Evolutionary conservation across 2,329 filamentous ascomycete species (phyloP), one percentile per base, ranked within the genome.

Genomic region (Neopestalotiopsis sp.): DNA sequence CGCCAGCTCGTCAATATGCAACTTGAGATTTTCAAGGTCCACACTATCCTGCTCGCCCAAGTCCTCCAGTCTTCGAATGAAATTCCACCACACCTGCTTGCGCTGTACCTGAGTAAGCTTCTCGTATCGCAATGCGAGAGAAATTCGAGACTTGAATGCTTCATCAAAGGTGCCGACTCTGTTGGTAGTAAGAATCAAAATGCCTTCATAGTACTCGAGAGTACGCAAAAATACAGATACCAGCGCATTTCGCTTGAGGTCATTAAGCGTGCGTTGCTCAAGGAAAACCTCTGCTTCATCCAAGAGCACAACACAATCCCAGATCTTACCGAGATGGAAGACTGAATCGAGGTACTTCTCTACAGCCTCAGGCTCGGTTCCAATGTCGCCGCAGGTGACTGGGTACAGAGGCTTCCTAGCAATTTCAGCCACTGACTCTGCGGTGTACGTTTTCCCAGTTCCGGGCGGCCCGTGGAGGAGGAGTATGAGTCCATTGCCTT

Each of bases 121-220:
- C 2, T 69, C 59, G 38, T 76, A 76, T 24, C 70, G 71, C 0
- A 76, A 42, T 14, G 73, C 65, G 3, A 76, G 53, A 5, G 72
- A 72, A 2, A 74, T 73, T 0, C 72, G 67, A 1, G 71, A 73
- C 40, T 74, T 71, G 67, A 76, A 74, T 1, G 70, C 74, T 45
- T 76, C 72, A 30, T 73, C 73, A 34, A 76, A 75, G 1, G 70
- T 75, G 1, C 70, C 71, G 17, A 76, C 73, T 0, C 82, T 78
- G 34, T 83, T 81, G 14, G 78, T 77, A 1, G 83, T 84, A 0
- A 84, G 76, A 68, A 84, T 79, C 4, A 81, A 73, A 67, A 84
- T 81, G 49, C 82, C 82, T 14, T 79, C 73, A 65, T 82, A 83
- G 69, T 83, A 83, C 38, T 82, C 79, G 3, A 84, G 72, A 6